These are phyloP conservation scores for Lecanosticta acicola DNA, from an alignment of 2,329 filamentous ascomycete genomes.

Conservation along the genomic window DNA sequence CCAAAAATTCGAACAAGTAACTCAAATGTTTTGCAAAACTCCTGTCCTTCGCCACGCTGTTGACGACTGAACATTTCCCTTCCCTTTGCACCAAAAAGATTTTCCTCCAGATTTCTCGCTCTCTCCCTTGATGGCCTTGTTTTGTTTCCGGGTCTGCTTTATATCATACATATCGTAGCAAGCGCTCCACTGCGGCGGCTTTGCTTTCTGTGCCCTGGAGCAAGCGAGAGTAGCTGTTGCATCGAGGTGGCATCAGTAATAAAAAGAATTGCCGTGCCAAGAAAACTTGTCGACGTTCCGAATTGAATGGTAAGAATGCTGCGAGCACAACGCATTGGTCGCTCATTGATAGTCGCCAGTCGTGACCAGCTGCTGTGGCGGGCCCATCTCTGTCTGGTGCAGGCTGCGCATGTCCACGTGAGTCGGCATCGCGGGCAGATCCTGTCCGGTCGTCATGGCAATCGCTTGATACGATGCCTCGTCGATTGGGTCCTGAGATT, in stretches of 20 bases:
- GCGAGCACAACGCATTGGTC: not conserved
- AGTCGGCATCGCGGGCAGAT: slow-evolving; percentile 29
- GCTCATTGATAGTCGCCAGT: slow-evolving; percentile 38
- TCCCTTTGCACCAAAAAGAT: too few species aligned
- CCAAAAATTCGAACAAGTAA: not conserved
- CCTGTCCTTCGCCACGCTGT: slow-evolving; percentile 9
- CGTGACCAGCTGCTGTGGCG: slow-evolving; percentile 40
- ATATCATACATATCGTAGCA: slow-evolving; percentile 12
- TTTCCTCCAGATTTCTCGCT: not conserved
- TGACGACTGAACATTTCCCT: not conserved
- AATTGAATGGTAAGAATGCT: not conserved
- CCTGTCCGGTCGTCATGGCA: slow-evolving; percentile 24
- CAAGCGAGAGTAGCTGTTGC: not conserved
- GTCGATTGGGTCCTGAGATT: slow-evolving; percentile 43
- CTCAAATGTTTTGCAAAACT: not conserved
- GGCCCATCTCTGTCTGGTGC: slow-evolving; percentile 36
- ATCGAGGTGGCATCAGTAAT: slow-evolving; percentile 1
- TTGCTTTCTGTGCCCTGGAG: slow-evolving; percentile 1
- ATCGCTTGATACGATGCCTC: slow-evolving; percentile 25
- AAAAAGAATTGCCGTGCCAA: slow-evolving; percentile 2
- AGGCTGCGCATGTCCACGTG: slow-evolving; percentile 32
- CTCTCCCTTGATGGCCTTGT: not conserved
- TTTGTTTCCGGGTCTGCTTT: slow-evolving; percentile 4
- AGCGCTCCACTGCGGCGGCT: slow-evolving; percentile 11
- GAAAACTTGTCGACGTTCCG: not conserved